Base-by-base conservation (phyloP, 148 eudicot genomes). In the Bassia scoparia region DNA sequence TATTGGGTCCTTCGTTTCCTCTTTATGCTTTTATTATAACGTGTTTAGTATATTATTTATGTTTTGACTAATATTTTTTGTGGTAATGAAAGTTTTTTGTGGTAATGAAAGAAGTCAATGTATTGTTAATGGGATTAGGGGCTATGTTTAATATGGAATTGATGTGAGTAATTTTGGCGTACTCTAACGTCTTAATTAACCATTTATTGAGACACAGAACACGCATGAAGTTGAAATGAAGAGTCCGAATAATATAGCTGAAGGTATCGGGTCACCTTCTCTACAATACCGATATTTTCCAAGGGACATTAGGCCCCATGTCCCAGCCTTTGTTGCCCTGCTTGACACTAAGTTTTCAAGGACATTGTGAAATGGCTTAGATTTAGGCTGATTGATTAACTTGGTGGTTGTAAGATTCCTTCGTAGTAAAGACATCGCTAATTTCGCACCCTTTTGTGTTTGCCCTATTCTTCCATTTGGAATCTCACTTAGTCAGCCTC, bases 341-440 rank as follows among this genome's bases (percentile, higher is more conserved):
- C n/a, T n/a, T n/a, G n/a, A n/a, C n/a, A n/a, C n/a, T n/a, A n/a
- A n/a, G n/a, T n/a, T n/a, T n/a, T n/a, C n/a, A n/a, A n/a, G n/a
- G 24, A 26, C 29, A 58, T n/a, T 7, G 13, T 5, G 0, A 2
- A 56, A 44, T 62, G 63, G 31, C 55, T 52, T 14, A 20, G 18
- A 14, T 29, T 59, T 8, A 21, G 15, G 56, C 37, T 54, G 59
- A 55, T 33, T 59, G 59, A 62, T 77, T 63, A 49, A 65, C 58
- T 64, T 56, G 75, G 38, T 43, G 68, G 21, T 38, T 38, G 50
- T 37, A 31, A 70, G 75, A 75, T 75, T 70, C 82, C 79, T 80
- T 80, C 46, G 49, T 71, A 26, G 67, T 62, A 80, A 80, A 75
- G 76, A 58, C 49, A 35, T 61, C 58, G 21, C 68, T 50, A 56